Percentiles rank a stretch among this genome's conserved stretches.
Conservation (phyloP, 2,329 filamentous ascomycete species). For the Aspergillus costaricaensis region DNA sequence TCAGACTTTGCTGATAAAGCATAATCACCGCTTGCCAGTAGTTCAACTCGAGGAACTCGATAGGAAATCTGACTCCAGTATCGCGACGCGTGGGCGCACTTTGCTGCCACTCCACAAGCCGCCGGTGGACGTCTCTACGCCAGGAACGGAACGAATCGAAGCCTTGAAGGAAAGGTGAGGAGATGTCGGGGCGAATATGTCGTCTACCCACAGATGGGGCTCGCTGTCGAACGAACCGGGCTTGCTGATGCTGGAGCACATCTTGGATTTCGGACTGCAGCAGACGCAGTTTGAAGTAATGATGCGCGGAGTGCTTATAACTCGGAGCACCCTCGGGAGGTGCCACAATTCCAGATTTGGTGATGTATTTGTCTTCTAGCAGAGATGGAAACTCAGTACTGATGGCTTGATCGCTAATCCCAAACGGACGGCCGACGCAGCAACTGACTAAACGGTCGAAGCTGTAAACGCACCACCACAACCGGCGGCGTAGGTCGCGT, state of each 20-base stretch:
- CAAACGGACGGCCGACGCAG: conserved; percentile 89
- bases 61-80: conserved; percentile 85
- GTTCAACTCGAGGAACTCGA: conserved; percentile 89
- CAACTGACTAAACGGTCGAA: conserved; percentile 93
- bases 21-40: conserved; percentile 98
- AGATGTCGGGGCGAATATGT: conserved; percentile 75
- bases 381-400: conserved; percentile 92
- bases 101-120: conserved; percentile 83
- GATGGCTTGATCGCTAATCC: conserved; percentile 93
- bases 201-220: conserved; percentile 66
- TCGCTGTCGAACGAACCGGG: conserved; percentile 70
- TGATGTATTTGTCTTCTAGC: conserved; percentile 86
- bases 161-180: conserved; percentile 79
- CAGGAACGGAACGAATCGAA: conserved; percentile 87
- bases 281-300: conserved; percentile 86
- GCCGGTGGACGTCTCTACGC: conserved; percentile 81
- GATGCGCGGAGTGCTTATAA: conserved; percentile 87
- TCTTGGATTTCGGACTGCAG: conserved; percentile 94
- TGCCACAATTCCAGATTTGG: conserved; percentile 70
- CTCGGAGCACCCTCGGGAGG: conserved; percentile 66
- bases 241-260: conserved; percentile 88
- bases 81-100: conserved; percentile 74
- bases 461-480: conserved; percentile 98
- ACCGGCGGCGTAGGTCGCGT: conserved; percentile 77
- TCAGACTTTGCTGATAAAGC: conserved; percentile 87